Evolutionary conservation across 768 basidiomycete species (phyloP).

Genomic region (Candolleomyces aberdarensis): DNA sequence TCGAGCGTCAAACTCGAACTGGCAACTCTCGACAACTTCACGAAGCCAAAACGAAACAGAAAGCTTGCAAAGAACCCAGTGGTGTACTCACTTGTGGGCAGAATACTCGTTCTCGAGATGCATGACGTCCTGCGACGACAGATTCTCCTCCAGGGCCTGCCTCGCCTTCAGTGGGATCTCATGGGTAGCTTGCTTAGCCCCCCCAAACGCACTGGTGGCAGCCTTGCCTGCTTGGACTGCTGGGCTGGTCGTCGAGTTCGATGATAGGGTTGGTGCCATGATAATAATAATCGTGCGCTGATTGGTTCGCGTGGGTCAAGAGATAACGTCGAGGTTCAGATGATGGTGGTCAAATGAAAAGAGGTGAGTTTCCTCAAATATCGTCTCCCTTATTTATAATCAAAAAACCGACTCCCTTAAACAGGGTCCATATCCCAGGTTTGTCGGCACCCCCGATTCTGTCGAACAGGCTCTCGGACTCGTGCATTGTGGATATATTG

Average conservation of each 20-base stretch:
- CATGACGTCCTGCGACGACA: slow-evolving; percentile 71
- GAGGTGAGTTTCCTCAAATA: neutral
- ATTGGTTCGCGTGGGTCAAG: neutral
- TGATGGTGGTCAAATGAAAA: neutral
- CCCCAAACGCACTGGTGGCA: neutral
- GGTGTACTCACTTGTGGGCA: slow-evolving; percentile 79
- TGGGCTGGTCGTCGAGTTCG: slow-evolving; percentile 6
- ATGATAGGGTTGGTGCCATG: neutral
- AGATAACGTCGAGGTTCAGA: neutral
- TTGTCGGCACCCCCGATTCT: too few relatives aligned
- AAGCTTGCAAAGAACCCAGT: neutral
- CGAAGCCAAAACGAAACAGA: neutral
- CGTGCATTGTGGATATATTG: too few relatives aligned
- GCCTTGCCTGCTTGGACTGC: neutral
- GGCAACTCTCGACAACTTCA: neutral
- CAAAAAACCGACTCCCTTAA: too few relatives aligned
- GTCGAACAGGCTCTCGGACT: too few relatives aligned
- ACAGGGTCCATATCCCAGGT: too few relatives aligned
- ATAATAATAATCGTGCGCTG: neutral
- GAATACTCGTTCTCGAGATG: slow-evolving; percentile 77
- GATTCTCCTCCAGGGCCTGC: slow-evolving; percentile 9
- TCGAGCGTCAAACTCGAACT: neutral
- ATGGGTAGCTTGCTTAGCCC: neutral
- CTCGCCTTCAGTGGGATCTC: slow-evolving; percentile 6
- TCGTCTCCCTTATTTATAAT: too few relatives aligned